Conservation (phyloP, 331 rosid species). For the Malus hybrid region DNA sequence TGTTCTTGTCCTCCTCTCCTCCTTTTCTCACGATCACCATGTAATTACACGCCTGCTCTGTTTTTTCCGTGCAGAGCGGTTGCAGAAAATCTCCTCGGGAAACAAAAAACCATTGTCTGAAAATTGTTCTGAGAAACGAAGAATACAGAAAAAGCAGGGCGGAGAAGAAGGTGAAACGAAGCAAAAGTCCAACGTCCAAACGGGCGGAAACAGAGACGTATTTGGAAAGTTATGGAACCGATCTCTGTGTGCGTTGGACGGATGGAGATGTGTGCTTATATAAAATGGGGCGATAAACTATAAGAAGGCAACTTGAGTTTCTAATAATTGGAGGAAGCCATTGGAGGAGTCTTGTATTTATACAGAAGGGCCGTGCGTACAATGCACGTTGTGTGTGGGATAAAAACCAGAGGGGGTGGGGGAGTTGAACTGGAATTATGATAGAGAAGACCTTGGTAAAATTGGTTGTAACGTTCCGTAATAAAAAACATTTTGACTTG, state of each 20-base stretch:
- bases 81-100: neutral
- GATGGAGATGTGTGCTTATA: neutral
- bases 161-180: neutral
- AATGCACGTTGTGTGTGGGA: neutral
- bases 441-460: neutral
- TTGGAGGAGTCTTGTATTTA: neutral
- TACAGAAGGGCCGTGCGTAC: neutral
- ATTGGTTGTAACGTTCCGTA: neutral
- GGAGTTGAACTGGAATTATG: neutral
- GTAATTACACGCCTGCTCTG: neutral
- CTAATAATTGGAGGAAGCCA: too few species aligned
- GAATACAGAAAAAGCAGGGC: neutral
- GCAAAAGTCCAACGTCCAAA: neutral
- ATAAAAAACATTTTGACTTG: neutral
- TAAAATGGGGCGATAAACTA: neutral
- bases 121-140: neutral
- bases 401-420: too few species aligned
- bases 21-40: constrained; percentile 30
- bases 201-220: neutral
- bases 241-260: neutral
- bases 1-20: neutral
- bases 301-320: neutral
- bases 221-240: neutral
- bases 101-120: neutral
- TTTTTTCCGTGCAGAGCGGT: neutral